phyloP scores from a whole-genome alignment of 768 basidiomycete species.

The Pleurotus eryngii region DNA sequence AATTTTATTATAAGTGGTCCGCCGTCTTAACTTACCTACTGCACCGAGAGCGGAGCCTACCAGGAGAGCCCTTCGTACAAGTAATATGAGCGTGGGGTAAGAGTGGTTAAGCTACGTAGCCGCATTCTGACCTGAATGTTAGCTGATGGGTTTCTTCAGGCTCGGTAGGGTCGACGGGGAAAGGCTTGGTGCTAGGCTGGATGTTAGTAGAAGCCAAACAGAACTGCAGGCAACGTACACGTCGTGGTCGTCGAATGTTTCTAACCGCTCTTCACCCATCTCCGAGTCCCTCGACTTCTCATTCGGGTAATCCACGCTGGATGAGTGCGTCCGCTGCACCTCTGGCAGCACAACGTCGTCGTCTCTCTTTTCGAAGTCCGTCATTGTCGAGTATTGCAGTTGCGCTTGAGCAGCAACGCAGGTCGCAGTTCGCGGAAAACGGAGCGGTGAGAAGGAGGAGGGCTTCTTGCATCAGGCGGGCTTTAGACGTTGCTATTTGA shows the following conservation, averaged over 20 bases:
- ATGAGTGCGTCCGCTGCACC: constrained; percentile 6
- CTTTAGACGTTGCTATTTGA: constrained; percentile 1
- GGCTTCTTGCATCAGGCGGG: constrained; percentile 1
- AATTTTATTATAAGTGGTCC: neutral
- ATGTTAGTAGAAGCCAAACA: neutral
- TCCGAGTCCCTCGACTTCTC: constrained; percentile 23
- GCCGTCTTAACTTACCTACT: constrained; percentile 24
- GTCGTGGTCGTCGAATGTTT: constrained; percentile 32
- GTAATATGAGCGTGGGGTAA: neutral
- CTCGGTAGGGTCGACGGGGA: constrained; percentile 49
- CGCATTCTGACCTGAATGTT: constrained; percentile 37
- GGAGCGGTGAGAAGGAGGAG: neutral
- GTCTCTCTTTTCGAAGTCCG: neutral
- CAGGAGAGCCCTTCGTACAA: constrained; percentile 35
- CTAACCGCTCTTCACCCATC: constrained; percentile 22
- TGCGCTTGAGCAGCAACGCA: neutral
- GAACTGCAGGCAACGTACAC: constrained; percentile 26
- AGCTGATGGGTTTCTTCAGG: constrained; percentile 49
- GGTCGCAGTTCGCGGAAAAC: neutral
- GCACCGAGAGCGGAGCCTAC: constrained; percentile 51
- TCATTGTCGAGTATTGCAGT: neutral
- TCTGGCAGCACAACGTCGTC: constrained; percentile 1
- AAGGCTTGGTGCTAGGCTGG: constrained; percentile 38
- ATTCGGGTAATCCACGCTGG: constrained; percentile 14
- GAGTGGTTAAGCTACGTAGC: neutral